Evolutionary conservation across 1,284 basidiomycete genomes (phyloP).

Genomic region (Ustilago nuda): DNA sequence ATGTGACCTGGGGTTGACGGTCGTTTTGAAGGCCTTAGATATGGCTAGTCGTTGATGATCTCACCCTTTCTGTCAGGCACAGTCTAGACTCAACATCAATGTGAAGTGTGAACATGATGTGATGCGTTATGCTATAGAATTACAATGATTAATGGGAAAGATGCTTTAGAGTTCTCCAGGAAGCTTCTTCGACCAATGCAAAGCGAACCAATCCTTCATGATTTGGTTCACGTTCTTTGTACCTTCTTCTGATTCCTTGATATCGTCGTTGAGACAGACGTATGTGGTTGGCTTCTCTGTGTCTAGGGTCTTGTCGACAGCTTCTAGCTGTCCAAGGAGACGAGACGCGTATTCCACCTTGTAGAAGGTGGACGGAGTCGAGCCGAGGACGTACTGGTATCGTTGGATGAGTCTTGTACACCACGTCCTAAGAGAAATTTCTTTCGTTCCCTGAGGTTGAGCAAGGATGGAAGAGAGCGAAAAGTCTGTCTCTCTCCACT

Average conservation of each 20-base stretch:
- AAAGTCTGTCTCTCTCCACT: slow-evolving; percentile 38
- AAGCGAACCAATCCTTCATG: slow-evolving; percentile 38
- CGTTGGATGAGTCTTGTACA: slow-evolving; percentile 42
- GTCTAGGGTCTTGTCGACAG: slow-evolving; percentile 25
- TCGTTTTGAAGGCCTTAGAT: slow-evolving; percentile 57
- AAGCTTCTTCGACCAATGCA: slow-evolving; percentile 24
- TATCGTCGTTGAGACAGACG: slow-evolving; percentile 54
- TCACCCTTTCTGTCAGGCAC: background rate
- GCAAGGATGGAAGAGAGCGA: slow-evolving; percentile 26
- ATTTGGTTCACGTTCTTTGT: slow-evolving; percentile 37
- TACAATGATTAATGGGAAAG: background rate
- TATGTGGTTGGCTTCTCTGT: slow-evolving; percentile 25
- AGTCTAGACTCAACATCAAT: background rate
- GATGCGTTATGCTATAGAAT: background rate
- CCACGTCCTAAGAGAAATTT: slow-evolving; percentile 33
- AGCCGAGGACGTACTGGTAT: slow-evolving; percentile 41
- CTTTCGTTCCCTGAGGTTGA: background rate
- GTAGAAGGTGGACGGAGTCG: slow-evolving; percentile 45
- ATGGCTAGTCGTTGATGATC: slow-evolving; percentile 46
- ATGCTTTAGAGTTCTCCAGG: slow-evolving; percentile 21
- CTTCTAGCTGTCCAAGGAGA: slow-evolving; percentile 26
- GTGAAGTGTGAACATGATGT: background rate
- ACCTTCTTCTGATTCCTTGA: slow-evolving; percentile 32
- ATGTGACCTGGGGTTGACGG: slow-evolving; percentile 53
- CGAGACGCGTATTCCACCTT: slow-evolving; percentile 42